Evolutionary conservation across 2,329 filamentous ascomycete species (phyloP).

Genomic region (Teratosphaeria nubilosa): DNA sequence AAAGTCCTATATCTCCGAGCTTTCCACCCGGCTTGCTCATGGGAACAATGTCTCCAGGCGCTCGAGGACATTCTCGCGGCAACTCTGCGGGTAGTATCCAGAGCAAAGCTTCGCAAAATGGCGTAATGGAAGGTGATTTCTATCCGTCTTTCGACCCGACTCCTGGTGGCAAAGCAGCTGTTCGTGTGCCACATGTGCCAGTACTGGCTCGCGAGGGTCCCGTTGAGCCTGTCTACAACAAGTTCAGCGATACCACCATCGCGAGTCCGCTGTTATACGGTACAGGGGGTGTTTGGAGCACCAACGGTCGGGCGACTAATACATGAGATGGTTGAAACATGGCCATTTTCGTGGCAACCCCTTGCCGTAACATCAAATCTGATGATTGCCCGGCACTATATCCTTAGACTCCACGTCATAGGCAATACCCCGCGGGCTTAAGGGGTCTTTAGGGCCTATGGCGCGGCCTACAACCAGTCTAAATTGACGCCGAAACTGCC

Average conservation of each 20-base stretch:
- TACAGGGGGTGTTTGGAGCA: slow-evolving; percentile 29
- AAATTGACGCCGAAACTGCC: too few species aligned
- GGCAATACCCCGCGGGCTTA: too few species aligned
- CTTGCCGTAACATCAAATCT: too few species aligned
- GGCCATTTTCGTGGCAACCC: not conserved
- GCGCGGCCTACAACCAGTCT: too few species aligned
- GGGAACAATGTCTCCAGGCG: slow-evolving; percentile 11
- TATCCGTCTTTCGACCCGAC: slow-evolving; percentile 16
- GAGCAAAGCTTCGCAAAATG: slow-evolving; percentile 23
- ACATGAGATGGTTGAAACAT: not conserved
- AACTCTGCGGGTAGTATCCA: slow-evolving; percentile 33
- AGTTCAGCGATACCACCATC: slow-evolving; percentile 23
- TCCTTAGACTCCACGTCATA: too few species aligned
- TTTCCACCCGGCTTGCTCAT: slow-evolving; percentile 19
- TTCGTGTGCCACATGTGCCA: slow-evolving; percentile 5
- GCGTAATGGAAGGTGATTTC: slow-evolving; percentile 13
- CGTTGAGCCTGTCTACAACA: not conserved
- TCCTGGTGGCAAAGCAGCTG: slow-evolving; percentile 4
- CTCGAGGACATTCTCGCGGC: slow-evolving; percentile 31
- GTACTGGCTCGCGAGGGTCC: slow-evolving; percentile 1
- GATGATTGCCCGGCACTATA: too few species aligned
- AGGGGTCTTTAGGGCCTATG: too few species aligned
- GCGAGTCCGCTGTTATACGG: slow-evolving; percentile 34
- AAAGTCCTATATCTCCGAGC: slow-evolving; percentile 22
- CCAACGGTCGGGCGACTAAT: slow-evolving; percentile 1